Evolutionary conservation across 148 eudicot genomes (phyloP), one percentile per base, ranked within the genome.

Genomic region (Beta vulgaris): DNA sequence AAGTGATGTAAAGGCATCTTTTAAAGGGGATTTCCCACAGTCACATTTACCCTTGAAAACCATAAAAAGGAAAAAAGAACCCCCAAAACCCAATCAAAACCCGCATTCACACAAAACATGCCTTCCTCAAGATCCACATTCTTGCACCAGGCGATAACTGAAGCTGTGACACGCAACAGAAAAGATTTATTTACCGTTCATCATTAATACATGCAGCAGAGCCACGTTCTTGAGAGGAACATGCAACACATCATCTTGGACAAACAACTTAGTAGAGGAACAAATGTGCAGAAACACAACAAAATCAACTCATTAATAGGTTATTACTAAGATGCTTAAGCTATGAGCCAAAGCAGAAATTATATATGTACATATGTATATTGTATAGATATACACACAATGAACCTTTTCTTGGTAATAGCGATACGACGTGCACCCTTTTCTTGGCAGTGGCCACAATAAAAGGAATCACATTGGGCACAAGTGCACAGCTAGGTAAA

Each of bases 141-240:
- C 93, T 90, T 89, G 98, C 91, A 85, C 89, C 90, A 81, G 88
- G 89, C 82, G 84, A 80, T 82, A 81, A 73, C 73, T 72, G 79
- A 55, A 87, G 93, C 98, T 93, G 96, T 89, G 86, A 89, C 80
- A 93, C 81, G 83, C 82, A 89, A 87, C 82, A 87, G 84, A 84
- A 82, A 77, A 79, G n/a, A 69, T 83, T 84, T 55, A 82, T 83
- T 86, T 77, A 73, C 70, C 70, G 79, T 79, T 65, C 71, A 55
- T 81, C 58, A 82, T 78, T n/a, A 54, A 76, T 31, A 76, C 65
- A 46, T 59, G 61, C 48, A 68, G 68, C 39, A 64, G 28, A 71
- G 43, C 60, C 76, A 64, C 26, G 29, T 21, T 37, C 51, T 69
- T 40, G 28, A 68, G 57, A 69, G 58, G 12, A 59, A 60, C 79